These are phyloP conservation scores for Amanita brunnescens DNA, from an alignment of 768 basidiomycete genomes.

Conservation along the genomic window DNA sequence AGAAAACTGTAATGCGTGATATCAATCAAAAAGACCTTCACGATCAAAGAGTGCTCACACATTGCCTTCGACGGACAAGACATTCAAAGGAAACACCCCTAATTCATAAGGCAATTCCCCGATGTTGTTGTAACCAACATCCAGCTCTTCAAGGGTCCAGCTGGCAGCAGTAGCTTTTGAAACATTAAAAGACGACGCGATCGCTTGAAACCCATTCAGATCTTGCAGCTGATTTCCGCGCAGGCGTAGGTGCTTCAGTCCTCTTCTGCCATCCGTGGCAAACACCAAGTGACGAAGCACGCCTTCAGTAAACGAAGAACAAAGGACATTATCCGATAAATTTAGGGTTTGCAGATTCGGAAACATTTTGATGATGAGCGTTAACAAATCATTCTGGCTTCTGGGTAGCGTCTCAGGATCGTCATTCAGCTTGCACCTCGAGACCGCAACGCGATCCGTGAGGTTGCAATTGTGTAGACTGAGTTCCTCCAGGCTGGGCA, in stretches of 20 bases:
- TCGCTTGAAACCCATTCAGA: conserved; percentile 49
- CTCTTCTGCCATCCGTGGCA: conserved; percentile 35
- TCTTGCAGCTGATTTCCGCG: conserved; percentile 58
- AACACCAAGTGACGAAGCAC: conserved; percentile 25
- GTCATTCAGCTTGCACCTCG: background rate
- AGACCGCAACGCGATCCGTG: background rate
- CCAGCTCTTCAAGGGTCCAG: conserved; percentile 78
- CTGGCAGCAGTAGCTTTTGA: conserved; percentile 42
- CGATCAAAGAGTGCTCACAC: conserved; percentile 37
- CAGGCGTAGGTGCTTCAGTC: conserved; percentile 55
- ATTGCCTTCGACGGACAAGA: conserved; percentile 82
- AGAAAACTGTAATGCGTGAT: conserved; percentile 47
- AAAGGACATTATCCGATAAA: conserved; percentile 63
- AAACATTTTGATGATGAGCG: conserved; percentile 57
- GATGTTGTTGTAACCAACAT: conserved; percentile 75
- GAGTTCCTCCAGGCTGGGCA: conserved; percentile 68
- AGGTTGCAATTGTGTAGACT: conserved; percentile 53
- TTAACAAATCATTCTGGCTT: conserved; percentile 43
- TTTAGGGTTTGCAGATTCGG: conserved; percentile 61
- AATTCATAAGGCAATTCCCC: conserved; percentile 57
- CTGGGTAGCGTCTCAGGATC: conserved; percentile 17
- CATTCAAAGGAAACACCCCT: conserved; percentile 68
- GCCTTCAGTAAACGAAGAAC: conserved; percentile 40
- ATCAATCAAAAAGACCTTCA: background rate
- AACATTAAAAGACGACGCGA: conserved; percentile 57